Conservation (phyloP, 1,284 basidiomycete genomes). For the Boletus hoseneyae region DNA sequence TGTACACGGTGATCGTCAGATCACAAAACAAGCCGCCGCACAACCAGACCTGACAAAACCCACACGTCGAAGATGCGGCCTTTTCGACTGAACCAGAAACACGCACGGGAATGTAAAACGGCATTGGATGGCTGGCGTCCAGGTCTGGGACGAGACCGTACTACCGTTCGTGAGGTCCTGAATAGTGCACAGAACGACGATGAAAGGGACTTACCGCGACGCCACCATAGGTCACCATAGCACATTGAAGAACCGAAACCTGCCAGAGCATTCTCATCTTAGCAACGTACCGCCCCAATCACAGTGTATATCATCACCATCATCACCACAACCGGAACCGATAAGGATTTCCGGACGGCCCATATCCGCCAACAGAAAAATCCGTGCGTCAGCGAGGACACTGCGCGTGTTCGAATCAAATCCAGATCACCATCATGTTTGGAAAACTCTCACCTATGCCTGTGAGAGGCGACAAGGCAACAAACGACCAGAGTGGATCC, state of each 20-base stretch:
- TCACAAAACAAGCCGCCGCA: conserved; percentile 12
- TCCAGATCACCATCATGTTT: not conserved
- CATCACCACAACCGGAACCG: not conserved
- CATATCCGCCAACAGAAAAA: conserved; percentile 19
- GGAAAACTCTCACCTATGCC: conserved; percentile 4
- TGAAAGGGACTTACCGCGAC: no score
- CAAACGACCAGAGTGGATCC: conserved; percentile 13
- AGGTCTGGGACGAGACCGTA: conserved; percentile 13
- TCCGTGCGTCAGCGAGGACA: conserved; percentile 2
- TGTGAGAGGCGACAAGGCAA: conserved; percentile 7
- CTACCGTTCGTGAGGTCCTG: not conserved
- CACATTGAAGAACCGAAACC: no score
- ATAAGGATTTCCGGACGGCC: not conserved
- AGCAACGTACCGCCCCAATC: no score
- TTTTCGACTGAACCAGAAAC: not conserved
- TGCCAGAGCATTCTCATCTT: no score
- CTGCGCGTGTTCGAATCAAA: conserved; percentile 3
- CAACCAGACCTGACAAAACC: not conserved
- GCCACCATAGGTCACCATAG: no score
- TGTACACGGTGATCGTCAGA: conserved; percentile 10
- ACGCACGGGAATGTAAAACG: conserved; percentile 11
- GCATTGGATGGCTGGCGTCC: not conserved
- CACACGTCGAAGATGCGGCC: not conserved
- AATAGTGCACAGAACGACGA: no score
- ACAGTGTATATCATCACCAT: no score